A percentile compares a stretch with the other conserved stretches of the same genome.
phyloP scores from a whole-genome alignment of 2,329 filamentous ascomycete species.

The Colletotrichum zoysiae region DNA sequence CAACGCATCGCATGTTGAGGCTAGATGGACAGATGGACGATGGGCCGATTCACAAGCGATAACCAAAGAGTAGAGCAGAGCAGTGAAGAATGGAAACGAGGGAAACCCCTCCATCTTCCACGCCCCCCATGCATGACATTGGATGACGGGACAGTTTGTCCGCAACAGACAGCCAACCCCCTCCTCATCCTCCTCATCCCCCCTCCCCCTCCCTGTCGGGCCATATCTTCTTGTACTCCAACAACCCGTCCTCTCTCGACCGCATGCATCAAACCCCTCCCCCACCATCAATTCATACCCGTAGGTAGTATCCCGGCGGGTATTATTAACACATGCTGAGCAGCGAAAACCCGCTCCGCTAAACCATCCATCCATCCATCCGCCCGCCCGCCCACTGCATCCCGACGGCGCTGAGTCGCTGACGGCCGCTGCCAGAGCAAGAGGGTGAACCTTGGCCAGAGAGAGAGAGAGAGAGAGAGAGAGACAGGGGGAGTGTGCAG shows the following conservation, averaged over 20 bases:
- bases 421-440: conserved; percentile 15
- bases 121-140: neutral
- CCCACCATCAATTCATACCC: neutral
- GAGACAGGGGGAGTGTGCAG: conserved; percentile 28
- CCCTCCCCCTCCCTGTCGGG: neutral
- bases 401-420: neutral
- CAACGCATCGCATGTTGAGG: neutral
- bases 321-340: neutral
- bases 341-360: neutral
- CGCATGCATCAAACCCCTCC: conserved; percentile 5
- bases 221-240: neutral
- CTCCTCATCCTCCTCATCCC: neutral
- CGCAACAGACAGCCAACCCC: conserved; percentile 1
- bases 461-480: no score
- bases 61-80: neutral
- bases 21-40: neutral
- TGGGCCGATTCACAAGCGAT: neutral
- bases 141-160: conserved; percentile 6
- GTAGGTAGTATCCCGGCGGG: conserved; percentile 4
- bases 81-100: conserved; percentile 6
- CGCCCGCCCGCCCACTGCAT: neutral
- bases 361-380: neutral
- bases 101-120: neutral
- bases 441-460: conserved; percentile 14
- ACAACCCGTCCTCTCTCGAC: conserved; percentile 12